A percentile compares a stretch with the other conserved stretches of the same genome.
phyloP scores from a whole-genome alignment of 208 protist species.

The Strigomonas oncopelti region DNA sequence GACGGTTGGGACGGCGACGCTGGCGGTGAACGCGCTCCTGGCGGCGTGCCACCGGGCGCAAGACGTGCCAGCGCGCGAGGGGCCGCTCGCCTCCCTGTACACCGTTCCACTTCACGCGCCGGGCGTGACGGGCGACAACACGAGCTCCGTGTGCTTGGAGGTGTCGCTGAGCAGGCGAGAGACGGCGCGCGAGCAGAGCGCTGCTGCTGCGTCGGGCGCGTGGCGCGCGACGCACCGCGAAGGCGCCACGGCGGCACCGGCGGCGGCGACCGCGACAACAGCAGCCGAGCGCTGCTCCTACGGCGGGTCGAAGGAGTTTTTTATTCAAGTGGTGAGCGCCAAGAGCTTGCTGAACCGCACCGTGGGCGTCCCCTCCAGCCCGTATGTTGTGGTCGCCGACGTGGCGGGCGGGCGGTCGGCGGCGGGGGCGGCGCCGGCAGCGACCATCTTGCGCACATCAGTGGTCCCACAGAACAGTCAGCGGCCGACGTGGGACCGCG shows the following conservation, averaged over 20 bases:
- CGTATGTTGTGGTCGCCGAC: slow-evolving; percentile 7
- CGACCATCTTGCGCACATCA: slow-evolving; percentile 1
- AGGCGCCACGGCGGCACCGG: too few relatives aligned
- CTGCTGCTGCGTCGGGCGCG: too few relatives aligned
- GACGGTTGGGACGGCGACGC: slow-evolving; percentile 26
- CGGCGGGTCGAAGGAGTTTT: background rate
- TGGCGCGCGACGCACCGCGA: too few relatives aligned
- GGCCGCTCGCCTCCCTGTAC: slow-evolving; percentile 11
- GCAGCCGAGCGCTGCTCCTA: too few relatives aligned
- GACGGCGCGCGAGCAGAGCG: too few relatives aligned
- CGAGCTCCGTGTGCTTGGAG: slow-evolving; percentile 21
- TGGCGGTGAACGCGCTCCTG: slow-evolving; percentile 31
- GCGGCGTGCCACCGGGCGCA: slow-evolving; percentile 5
- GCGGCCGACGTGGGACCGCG: slow-evolving; percentile 1
- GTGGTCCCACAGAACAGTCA: background rate
- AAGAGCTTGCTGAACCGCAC: background rate
- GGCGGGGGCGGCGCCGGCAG: background rate
- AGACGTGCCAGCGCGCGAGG: too few relatives aligned
- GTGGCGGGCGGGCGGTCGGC: too few relatives aligned
- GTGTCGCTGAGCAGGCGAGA: background rate
- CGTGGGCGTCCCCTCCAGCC: slow-evolving; percentile 3
- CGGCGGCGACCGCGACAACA: too few relatives aligned
- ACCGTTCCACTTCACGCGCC: slow-evolving; percentile 7
- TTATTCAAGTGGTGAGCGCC: slow-evolving; percentile 5
- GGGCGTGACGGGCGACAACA: background rate